phyloP scores from a whole-genome alignment of 306 rosid species.

The Astragalus membranaceus region DNA sequence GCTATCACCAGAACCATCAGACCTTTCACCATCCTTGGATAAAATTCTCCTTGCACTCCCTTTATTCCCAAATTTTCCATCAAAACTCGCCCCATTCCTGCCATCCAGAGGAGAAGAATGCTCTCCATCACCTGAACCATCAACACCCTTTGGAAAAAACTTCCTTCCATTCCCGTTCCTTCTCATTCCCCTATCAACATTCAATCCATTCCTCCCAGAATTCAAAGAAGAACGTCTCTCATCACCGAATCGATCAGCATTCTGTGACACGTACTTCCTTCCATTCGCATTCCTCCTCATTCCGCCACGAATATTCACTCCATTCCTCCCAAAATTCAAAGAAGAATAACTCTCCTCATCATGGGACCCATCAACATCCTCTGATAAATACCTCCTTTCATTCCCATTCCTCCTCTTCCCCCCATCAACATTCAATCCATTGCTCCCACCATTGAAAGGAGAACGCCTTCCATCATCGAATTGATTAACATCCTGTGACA shows the following conservation, averaged over 20 bases:
- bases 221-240: background rate
- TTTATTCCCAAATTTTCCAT: constrained; percentile 33
- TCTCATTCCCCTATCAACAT: constrained; percentile 21
- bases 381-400: constrained; percentile 19
- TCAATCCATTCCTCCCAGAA: constrained; percentile 17
- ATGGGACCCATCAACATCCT: constrained; percentile 10
- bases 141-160: background rate
- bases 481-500: background rate
- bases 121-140: constrained; percentile 16
- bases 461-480: constrained; percentile 11
- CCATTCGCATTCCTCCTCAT: constrained; percentile 26
- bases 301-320: constrained; percentile 2
- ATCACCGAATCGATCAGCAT: constrained; percentile 7
- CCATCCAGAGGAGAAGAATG: constrained; percentile 14
- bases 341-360: constrained; percentile 8
- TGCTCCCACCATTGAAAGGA: constrained; percentile 3
- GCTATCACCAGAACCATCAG: constrained; percentile 30
- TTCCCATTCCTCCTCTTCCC: constrained; percentile 24
- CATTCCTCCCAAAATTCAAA: constrained; percentile 15
- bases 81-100: constrained; percentile 11
- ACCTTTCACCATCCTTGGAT: constrained; percentile 21
- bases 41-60: constrained; percentile 26
- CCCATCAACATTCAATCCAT: constrained; percentile 14
- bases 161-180: constrained; percentile 13
- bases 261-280: constrained; percentile 19